A percentile compares a stretch with the other conserved stretches of the same genome.
phyloP scores from a whole-genome alignment of 768 basidiomycete genomes.

The Clavulina sp. region DNA sequence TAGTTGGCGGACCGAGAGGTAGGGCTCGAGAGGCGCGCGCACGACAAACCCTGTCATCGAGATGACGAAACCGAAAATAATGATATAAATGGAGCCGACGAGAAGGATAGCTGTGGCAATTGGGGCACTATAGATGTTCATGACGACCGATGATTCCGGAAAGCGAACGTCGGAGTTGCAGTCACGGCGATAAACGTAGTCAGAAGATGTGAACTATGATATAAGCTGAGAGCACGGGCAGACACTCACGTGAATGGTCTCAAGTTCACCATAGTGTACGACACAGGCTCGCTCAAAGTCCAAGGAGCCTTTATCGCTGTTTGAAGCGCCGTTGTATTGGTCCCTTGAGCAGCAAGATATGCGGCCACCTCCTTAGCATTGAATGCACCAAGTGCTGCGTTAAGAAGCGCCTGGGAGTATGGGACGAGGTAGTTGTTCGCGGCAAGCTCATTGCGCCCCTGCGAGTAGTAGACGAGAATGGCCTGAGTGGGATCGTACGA shows the following conservation, averaged over 20 bases:
- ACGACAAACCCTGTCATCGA: neutral
- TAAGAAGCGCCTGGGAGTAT: conserved; percentile 17
- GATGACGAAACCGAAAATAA: conserved; percentile 13
- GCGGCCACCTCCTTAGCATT: conserved; percentile 2
- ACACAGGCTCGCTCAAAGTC: conserved; percentile 16
- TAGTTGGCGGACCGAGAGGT: neutral
- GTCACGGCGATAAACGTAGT: no score
- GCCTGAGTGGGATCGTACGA: conserved; percentile 22
- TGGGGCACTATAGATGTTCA: neutral
- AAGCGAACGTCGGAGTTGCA: neutral
- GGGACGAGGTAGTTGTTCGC: conserved; percentile 25
- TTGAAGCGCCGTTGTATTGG: neutral
- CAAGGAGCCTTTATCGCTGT: conserved; percentile 16
- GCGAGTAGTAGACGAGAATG: conserved; percentile 24
- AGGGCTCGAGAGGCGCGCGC: neutral
- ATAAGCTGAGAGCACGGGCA: no score
- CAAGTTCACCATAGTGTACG: conserved; percentile 17
- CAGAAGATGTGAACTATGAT: no score
- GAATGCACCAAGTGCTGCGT: conserved; percentile 6
- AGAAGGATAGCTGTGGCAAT: conserved; percentile 20
- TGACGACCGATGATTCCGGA: neutral
- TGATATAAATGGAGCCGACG: conserved; percentile 16
- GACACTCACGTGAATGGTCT: conserved; percentile 17
- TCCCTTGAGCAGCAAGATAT: conserved; percentile 5
- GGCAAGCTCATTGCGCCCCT: conserved; percentile 28